Conservation (phyloP, 108 stramenopile species). For the Heterococcus sp. region DNA sequence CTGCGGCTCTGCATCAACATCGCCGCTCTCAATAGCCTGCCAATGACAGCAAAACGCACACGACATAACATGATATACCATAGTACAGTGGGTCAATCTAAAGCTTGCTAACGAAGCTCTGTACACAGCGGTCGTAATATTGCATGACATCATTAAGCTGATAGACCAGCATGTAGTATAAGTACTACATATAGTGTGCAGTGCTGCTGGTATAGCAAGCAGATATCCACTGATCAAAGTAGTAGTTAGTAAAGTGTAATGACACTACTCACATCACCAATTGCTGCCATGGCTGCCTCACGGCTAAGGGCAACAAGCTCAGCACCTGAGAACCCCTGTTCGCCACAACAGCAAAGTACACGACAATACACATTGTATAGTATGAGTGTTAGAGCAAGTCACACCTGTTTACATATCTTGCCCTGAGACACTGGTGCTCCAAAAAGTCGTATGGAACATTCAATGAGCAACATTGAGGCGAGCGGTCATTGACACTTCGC, state of each 20-base stretch:
- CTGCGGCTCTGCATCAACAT: neutral
- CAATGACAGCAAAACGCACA: too few species aligned
- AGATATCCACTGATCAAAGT: neutral
- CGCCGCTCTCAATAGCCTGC: neutral
- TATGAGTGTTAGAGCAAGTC: too few species aligned
- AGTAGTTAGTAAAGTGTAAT: neutral
- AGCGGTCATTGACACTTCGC: too few species aligned
- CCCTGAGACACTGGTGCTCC: too few species aligned
- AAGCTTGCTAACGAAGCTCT: neutral
- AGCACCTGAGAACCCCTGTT: conserved; percentile 58
- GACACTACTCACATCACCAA: conserved; percentile 36
- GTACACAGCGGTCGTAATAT: neutral
- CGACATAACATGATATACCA: too few species aligned
- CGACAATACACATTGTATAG: too few species aligned
- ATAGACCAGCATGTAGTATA: neutral
- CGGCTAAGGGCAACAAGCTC: conserved; percentile 54
- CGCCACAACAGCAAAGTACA: too few species aligned
- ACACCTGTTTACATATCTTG: too few species aligned
- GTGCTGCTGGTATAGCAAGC: neutral
- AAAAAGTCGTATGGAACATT: too few species aligned
- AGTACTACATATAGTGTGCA: neutral
- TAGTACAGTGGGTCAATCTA: too few species aligned
- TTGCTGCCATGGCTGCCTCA: conserved; percentile 55
- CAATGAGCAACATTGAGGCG: too few species aligned
- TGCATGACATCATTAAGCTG: neutral